Evolutionary conservation across 2,329 filamentous ascomycete species (phyloP), one percentile per base, ranked within the genome.

Genomic region (Venturia carpophila): DNA sequence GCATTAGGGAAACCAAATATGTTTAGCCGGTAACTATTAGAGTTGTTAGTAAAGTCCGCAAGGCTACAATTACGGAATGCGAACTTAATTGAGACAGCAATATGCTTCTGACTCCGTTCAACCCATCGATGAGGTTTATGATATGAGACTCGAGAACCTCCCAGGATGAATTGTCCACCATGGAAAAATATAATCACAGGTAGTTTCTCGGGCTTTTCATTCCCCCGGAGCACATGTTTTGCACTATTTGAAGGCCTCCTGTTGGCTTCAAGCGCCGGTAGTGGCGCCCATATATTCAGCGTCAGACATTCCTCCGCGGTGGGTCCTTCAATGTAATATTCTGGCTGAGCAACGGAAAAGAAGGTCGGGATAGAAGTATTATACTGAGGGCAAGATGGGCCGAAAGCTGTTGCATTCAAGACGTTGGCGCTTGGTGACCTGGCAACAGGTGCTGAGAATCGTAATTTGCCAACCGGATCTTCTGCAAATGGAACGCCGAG

Each of bases 401-500:
- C 24, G 15, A 63, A 47, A 6, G 49, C 21, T 15, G 39, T 47
- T 27, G 61, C 61, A 27, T 47, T 63, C 34, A 63, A 47, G n/a
- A 24, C 27, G 21, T 2, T n/a, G 19, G 41, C 37, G 41, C 21
- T 27, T 34, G 63, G 66, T 62, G 75, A 74, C 62, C 75, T 67
- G 43, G 83, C 82, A 67, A 87, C 84, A 1, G 84, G 84, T 0
- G 79, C 83, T 63, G 84, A 80, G 70, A 87, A 87, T 5, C 84
- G 80, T 69, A 86, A 85, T 56, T 78, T 70, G 1, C 83, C 83
- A 17, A 79, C 74, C 19, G 85, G 84, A 1, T 84, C 82, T 17
- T 83, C 82, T 6, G 82, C 84, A 69, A 82, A 87, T 15, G 85
- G 85, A 60, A 87, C 84, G 68, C 82, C 79, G 30, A 81, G 74